Base-by-base conservation (phyloP, 2,329 filamentous ascomycete genomes). In the Scedosporium aurantiacum region DNA sequence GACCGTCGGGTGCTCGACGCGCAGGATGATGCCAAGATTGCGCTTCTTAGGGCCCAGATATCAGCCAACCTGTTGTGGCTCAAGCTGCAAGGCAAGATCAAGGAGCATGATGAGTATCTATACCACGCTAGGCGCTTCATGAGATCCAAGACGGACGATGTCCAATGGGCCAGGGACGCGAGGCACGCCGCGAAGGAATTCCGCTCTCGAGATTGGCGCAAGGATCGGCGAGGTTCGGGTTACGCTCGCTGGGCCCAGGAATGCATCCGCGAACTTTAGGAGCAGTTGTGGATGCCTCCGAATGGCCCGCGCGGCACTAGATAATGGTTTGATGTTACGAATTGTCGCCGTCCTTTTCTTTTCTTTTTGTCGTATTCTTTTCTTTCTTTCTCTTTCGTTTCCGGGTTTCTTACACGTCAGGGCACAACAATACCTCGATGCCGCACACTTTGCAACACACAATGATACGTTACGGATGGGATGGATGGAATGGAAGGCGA, bases 1-100 rank as follows among this genome's bases (percentile, higher is more conserved):
- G 61, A 45, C 14, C 27, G 40, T 5, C 32, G 25, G 27, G 64
- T 72, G 10, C 68, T 69, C 37, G 68, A 71, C 3, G 63, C 74
- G 2, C 70, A 75, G 58, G 70, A 77, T 6, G 75, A 77, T 54
- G 65, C 79, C 1, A 70, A 77, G 27, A 68, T 82, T 4, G 70
- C 73, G 0, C 65, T 85, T 8, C 70, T 84, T 28, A 76, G 75
- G 45, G 80, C 82, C 14, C 83, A 84, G 67, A 73, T 86, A 27
- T 73, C 73, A 52, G 82, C 83, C 14, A 82, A 79, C 68, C 73
- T 84, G 37, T 76, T 79, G 72, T 85, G 82, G 81, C 71, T 86
- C 58, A 79, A 77, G 68, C 58, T 82, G 37, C 79, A 76, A 58
- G 80, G 80, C 21, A 79, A 77, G 65, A 69, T 67, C 2, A 73